Conservation (phyloP, 2,329 filamentous ascomycete species). For the Penicillium sp. region DNA sequence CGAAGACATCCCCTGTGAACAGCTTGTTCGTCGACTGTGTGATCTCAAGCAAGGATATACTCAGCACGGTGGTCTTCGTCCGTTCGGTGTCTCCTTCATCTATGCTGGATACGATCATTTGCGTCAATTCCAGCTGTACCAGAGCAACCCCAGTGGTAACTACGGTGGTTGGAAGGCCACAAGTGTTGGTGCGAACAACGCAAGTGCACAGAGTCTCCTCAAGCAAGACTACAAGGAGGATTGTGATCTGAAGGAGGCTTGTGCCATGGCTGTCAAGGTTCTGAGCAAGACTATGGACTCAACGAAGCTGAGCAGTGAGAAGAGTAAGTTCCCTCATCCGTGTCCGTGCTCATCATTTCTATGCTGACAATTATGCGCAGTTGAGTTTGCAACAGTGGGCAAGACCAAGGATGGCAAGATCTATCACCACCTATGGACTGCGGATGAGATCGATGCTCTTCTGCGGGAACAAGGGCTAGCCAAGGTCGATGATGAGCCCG, state of each 20-base stretch:
- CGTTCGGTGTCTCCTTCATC: slow-evolving; percentile 98
- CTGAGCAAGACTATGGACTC: slow-evolving; percentile 99
- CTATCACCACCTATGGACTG: slow-evolving; percentile 96
- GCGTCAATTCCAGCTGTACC: slow-evolving; percentile 96
- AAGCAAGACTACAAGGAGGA: slow-evolving; percentile 99
- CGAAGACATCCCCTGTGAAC: slow-evolving; percentile 99
- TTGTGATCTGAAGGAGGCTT: slow-evolving; percentile 92
- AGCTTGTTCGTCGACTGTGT: slow-evolving; percentile 93
- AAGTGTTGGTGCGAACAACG: slow-evolving; percentile 96
- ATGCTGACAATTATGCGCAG: slow-evolving; percentile 49
- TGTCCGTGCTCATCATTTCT: background rate
- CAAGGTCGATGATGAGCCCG: slow-evolving; percentile 71
- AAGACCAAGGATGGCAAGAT: slow-evolving; percentile 94
- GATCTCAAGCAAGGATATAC: slow-evolving; percentile 99
- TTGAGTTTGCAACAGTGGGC: slow-evolving; percentile 97
- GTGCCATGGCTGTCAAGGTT: slow-evolving; percentile 96
- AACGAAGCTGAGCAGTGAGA: slow-evolving; percentile 97
- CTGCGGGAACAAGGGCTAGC: slow-evolving; percentile 94
- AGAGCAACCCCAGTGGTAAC: slow-evolving; percentile 98
- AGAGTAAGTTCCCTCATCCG: slow-evolving; percentile 67
- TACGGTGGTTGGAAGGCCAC: slow-evolving; percentile 99
- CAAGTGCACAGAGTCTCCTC: slow-evolving; percentile 90
- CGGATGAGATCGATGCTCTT: slow-evolving; percentile 91
- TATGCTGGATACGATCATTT: slow-evolving; percentile 97
- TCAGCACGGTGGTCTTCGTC: slow-evolving; percentile 95